Conservation (phyloP, 768 basidiomycete genomes). For the Tulasnella sp. region DNA sequence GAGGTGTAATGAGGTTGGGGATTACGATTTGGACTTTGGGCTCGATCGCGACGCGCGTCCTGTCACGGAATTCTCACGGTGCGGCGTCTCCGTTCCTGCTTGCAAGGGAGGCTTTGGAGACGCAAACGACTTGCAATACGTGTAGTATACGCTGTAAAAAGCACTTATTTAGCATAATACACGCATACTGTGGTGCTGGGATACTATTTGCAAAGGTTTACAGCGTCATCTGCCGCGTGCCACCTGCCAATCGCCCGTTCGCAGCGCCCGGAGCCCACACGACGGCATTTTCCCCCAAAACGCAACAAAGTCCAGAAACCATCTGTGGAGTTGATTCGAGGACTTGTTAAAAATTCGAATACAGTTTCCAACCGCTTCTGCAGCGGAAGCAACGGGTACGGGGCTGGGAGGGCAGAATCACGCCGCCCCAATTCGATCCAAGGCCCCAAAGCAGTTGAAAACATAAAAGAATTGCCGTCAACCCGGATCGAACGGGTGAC, state of each 20-base stretch:
- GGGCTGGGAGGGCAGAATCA: too few species aligned
- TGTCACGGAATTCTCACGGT: not conserved
- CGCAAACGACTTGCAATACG: not conserved
- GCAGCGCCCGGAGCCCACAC: not conserved
- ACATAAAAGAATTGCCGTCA: slow-evolving; percentile 9
- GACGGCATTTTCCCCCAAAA: not conserved
- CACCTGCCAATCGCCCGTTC: too few species aligned
- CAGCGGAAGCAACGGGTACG: not conserved
- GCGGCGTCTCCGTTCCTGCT: not conserved
- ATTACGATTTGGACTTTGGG: not conserved
- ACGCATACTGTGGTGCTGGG: not conserved
- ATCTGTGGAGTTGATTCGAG: not conserved
- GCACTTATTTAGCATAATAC: not conserved
- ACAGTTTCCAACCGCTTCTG: not conserved
- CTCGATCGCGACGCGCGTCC: slow-evolving; percentile 10
- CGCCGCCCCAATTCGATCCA: not conserved
- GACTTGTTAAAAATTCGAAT: not conserved
- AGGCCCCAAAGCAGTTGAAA: not conserved
- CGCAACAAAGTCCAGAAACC: not conserved
- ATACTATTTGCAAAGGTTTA: not conserved
- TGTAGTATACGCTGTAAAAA: not conserved
- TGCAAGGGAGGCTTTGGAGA: not conserved
- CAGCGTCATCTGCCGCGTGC: too few species aligned
- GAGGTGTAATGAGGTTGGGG: not conserved
- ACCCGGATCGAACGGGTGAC: slow-evolving; percentile 20